phyloP scores from a whole-genome alignment of 306 rosid species.

The Trichosanthes cucumerina region DNA sequence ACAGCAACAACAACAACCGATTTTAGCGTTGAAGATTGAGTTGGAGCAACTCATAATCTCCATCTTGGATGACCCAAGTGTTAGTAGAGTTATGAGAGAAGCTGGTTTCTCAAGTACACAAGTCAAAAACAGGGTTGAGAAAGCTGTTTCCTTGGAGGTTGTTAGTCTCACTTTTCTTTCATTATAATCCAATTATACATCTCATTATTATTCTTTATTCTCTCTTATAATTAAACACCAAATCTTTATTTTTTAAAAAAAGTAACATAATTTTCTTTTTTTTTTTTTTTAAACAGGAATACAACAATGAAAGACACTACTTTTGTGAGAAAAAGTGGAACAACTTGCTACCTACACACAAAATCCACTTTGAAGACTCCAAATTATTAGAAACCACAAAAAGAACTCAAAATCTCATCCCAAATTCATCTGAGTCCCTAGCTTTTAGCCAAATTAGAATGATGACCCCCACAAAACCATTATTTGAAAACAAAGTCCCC shows the following conservation, averaged over 20 bases:
- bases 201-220: background rate
- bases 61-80: conserved; percentile 84
- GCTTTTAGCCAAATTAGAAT: conserved; percentile 23
- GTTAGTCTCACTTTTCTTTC: conserved; percentile 13
- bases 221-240: background rate
- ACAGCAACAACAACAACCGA: conserved; percentile 22
- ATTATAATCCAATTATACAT: background rate
- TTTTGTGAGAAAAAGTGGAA: conserved; percentile 6
- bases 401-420: conserved; percentile 22
- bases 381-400: conserved; percentile 11
- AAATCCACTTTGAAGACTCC: background rate
- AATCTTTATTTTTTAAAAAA: too few species aligned
- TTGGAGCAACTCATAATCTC: conserved; percentile 72
- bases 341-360: background rate
- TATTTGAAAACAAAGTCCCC: conserved; percentile 15
- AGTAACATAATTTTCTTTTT: background rate
- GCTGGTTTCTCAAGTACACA: conserved; percentile 82
- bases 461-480: conserved; percentile 13
- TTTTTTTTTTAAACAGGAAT: conserved; percentile 16
- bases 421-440: conserved; percentile 17
- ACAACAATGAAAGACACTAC: background rate
- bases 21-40: conserved; percentile 73
- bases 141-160: conserved; percentile 48
- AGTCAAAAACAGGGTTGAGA: conserved; percentile 59
- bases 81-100: conserved; percentile 91